A percentile compares a stretch with the other conserved stretches of the same genome.
These are phyloP conservation scores for Salvia miltiorrhiza DNA, from an alignment of 257 asterid genomes.

Conservation along the genomic window DNA sequence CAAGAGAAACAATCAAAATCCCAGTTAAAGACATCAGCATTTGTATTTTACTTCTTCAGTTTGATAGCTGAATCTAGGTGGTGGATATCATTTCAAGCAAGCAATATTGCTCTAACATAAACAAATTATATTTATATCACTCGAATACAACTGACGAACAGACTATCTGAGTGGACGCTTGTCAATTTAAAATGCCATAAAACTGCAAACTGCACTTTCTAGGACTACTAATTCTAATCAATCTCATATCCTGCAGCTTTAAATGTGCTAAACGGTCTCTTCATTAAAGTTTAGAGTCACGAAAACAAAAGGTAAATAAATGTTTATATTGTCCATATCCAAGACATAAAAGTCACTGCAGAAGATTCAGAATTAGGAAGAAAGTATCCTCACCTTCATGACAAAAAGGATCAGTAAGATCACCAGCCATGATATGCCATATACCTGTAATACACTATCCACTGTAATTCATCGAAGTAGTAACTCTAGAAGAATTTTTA, in stretches of 20 bases:
- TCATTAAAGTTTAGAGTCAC: too few species aligned
- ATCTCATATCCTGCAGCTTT: not conserved
- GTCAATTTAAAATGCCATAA: too few species aligned
- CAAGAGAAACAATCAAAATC: constrained; percentile 9
- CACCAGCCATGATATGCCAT: constrained; percentile 95
- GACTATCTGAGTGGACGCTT: too few species aligned
- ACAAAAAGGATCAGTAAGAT: constrained; percentile 81
- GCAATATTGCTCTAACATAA: not conserved
- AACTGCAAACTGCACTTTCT: too few species aligned
- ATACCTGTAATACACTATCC: constrained; percentile 41
- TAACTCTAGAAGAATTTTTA: not conserved
- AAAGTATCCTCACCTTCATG: constrained; percentile 69
- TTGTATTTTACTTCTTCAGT: not conserved
- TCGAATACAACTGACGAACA: too few species aligned
- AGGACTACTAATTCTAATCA: too few species aligned
- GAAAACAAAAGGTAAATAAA: too few species aligned
- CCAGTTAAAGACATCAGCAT: not conserved
- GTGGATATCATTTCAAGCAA: not conserved
- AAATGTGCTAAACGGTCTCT: not conserved
- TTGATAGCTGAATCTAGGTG: not conserved
- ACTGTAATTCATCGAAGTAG: not conserved
- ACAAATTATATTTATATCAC: not conserved
- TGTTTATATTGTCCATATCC: not conserved
- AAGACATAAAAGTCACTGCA: not conserved
- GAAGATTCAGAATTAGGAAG: not conserved